These are phyloP conservation scores for Piper betle DNA, from an alignment of 164 flowering plant genomes.

Conservation along the genomic window DNA sequence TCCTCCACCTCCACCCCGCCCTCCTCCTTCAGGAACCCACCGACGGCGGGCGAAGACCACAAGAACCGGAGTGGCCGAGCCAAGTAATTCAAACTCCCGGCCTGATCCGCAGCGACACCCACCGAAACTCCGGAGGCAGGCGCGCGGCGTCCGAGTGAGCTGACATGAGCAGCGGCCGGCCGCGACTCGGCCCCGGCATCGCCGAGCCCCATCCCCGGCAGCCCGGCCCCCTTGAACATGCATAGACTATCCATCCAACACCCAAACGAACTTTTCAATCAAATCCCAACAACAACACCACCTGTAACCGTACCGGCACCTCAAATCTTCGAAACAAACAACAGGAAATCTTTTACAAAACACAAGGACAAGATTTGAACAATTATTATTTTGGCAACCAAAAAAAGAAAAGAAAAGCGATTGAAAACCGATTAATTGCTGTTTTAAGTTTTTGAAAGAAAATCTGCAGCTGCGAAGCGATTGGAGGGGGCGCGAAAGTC, in stretches of 20 bases:
- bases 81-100: conserved; percentile 24
- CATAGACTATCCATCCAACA: conserved; percentile 46
- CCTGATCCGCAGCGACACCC: conserved; percentile 9
- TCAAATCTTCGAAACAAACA: too few relatives aligned
- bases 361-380: too few relatives aligned
- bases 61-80: conserved; percentile 41
- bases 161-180: conserved; percentile 19
- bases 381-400: too few relatives aligned
- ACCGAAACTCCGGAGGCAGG: conserved; percentile 10
- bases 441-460: too few relatives aligned
- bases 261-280: background rate
- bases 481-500: background rate
- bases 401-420: too few relatives aligned
- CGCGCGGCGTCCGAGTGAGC: conserved; percentile 17
- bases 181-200: conserved; percentile 20
- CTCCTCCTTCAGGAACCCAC: conserved; percentile 4
- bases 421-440: too few relatives aligned
- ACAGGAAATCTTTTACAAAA: too few relatives aligned
- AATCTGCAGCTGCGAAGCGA: background rate
- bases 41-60: conserved; percentile 28
- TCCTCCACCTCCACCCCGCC: conserved; percentile 1
- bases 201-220: conserved; percentile 17
- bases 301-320: too few relatives aligned
- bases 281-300: too few relatives aligned
- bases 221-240: conserved; percentile 28